A percentile compares a stretch with the other conserved stretches of the same genome.
Evolutionary conservation across 345 rosid genomes (phyloP).

Genomic region (Mangifera indica): DNA sequence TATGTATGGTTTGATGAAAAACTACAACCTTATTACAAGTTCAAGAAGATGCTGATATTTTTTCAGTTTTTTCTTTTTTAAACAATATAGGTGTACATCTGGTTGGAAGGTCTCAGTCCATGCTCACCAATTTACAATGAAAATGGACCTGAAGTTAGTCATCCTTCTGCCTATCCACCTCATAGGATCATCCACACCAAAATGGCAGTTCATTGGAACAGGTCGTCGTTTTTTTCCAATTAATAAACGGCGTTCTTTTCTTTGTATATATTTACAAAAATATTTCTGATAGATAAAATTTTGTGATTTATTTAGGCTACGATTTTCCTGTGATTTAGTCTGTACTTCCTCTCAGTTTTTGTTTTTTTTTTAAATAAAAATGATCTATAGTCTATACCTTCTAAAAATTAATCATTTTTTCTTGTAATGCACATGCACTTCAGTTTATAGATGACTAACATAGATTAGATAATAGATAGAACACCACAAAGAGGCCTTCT

Average conservation of each 20-base stretch:
- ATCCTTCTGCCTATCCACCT: not conserved
- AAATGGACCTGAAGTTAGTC: not conserved
- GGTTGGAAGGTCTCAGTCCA: constrained; percentile 6
- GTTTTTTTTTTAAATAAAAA: too few relatives aligned
- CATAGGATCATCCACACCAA: constrained; percentile 1
- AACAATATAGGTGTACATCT: constrained; percentile 1
- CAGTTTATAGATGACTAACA: not conserved
- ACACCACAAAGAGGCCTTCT: not conserved
- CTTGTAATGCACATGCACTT: constrained; percentile 9
- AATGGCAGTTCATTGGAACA: not conserved
- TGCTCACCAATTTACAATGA: not conserved
- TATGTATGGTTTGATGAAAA: not conserved
- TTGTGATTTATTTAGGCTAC: not conserved
- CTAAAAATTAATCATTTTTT: not conserved
- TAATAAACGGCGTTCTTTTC: not conserved
- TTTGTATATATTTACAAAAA: constrained; percentile 19
- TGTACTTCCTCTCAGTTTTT: too few relatives aligned
- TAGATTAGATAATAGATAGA: too few relatives aligned
- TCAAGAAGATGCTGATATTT: constrained; percentile 13
- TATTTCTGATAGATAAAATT: constrained; percentile 15
- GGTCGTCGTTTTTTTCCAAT: not conserved
- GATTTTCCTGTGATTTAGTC: not conserved
- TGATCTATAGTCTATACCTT: too few relatives aligned
- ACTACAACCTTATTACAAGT: constrained; percentile 1
- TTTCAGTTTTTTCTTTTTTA: not conserved